Percentiles rank a stretch among this genome's conserved stretches.
Conservation (phyloP, 495 filamentous ascomycete species). For the Podospora pseudopauciseta region DNA sequence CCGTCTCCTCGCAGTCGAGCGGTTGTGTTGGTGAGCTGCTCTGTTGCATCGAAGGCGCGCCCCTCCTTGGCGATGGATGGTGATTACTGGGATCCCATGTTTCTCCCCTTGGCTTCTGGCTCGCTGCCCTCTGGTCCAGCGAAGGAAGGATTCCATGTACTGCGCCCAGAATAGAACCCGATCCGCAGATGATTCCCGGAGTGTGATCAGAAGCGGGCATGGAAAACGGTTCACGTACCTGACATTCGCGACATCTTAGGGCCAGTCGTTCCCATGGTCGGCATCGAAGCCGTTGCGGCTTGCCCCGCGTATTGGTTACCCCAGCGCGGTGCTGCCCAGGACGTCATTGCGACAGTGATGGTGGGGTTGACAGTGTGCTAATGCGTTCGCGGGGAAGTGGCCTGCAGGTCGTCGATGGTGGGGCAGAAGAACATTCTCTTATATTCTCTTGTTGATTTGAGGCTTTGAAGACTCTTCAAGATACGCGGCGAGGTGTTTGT, state of each 20-base stretch:
- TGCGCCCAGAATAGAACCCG: constrained; percentile 5
- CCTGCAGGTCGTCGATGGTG: constrained; percentile 28
- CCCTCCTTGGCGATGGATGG: background rate
- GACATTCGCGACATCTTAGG: background rate
- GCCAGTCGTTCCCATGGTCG: too few relatives aligned
- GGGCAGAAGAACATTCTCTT: background rate
- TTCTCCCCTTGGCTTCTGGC: background rate
- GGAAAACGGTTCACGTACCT: background rate
- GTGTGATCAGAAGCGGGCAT: too few relatives aligned
- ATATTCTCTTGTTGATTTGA: background rate
- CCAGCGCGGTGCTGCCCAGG: constrained; percentile 4
- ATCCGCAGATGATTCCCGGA: constrained; percentile 1
- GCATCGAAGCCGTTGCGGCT: background rate
- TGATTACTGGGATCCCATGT: constrained; percentile 6
- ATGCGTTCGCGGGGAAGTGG: background rate
- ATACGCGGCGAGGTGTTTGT: background rate
- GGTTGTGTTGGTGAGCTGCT: constrained; percentile 1
- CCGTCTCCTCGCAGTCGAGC: background rate
- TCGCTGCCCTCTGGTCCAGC: background rate
- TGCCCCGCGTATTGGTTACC: constrained; percentile 5
- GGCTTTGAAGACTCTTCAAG: too few relatives aligned
- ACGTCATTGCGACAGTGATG: constrained; percentile 10
- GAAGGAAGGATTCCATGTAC: background rate
- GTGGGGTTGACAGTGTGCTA: constrained; percentile 4
- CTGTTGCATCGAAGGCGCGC: constrained; percentile 1